Percentiles rank a stretch among this genome's conserved stretches.
These are phyloP conservation scores for Candida anutae DNA, from an alignment of 1,139 yeast genomes.

Conservation along the genomic window DNA sequence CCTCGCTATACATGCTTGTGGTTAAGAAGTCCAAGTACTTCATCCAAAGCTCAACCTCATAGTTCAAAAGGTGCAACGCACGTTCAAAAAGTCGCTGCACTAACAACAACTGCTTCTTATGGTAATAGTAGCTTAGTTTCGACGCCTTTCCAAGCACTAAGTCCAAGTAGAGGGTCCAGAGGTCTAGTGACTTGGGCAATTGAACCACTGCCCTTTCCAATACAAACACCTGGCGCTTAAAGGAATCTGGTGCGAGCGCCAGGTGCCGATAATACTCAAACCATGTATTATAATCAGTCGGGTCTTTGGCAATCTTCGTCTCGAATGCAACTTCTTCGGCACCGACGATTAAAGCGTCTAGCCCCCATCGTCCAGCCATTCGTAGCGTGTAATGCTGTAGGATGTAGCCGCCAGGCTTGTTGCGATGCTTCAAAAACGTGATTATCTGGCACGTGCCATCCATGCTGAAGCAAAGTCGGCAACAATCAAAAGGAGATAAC, in stretches of 20 bases:
- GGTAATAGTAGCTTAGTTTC: slow-evolving; percentile 19
- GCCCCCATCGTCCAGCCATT: background rate
- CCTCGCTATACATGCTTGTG: slow-evolving; percentile 21
- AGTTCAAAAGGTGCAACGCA: slow-evolving; percentile 35
- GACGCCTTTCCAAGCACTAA: slow-evolving; percentile 25
- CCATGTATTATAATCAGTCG: slow-evolving; percentile 45
- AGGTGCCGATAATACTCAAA: slow-evolving; percentile 38
- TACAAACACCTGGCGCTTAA: slow-evolving; percentile 41
- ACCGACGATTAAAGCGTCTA: background rate
- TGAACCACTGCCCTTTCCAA: slow-evolving; percentile 45
- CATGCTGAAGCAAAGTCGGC: too few species aligned
- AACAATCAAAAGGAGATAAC: too few species aligned
- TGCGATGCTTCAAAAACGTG: too few species aligned
- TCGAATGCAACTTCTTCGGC: background rate
- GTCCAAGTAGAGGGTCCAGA: slow-evolving; percentile 51
- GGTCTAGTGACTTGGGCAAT: slow-evolving; percentile 42
- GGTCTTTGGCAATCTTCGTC: slow-evolving; percentile 27
- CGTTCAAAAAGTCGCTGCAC: slow-evolving; percentile 40
- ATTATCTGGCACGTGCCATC: too few species aligned
- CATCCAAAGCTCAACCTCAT: slow-evolving; percentile 50
- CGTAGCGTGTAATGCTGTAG: too few species aligned
- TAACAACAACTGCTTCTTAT: slow-evolving; percentile 19
- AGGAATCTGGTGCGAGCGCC: too few species aligned
- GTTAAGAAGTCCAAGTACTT: slow-evolving; percentile 43
- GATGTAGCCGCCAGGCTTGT: too few species aligned